Base-by-base conservation (phyloP, 345 rosid species). In the Citrus reticulata region DNA sequence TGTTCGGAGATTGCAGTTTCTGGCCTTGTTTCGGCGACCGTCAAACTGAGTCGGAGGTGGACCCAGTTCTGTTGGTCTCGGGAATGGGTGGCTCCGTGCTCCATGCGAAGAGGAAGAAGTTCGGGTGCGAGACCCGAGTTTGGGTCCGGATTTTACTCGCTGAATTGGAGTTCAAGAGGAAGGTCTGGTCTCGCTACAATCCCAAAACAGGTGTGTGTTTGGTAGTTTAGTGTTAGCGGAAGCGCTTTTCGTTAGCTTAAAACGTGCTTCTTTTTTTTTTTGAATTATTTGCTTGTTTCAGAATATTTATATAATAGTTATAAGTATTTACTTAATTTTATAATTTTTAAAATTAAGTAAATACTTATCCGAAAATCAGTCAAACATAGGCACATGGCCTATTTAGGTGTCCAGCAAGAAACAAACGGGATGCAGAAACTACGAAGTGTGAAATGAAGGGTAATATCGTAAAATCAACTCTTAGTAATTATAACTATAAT, bases 131-230 rank as follows among this genome's bases (percentile, higher is more conserved):
- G 83, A 83, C 86, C 68, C 93, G 95, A 61, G 98, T 90, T 54
- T 94, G 98, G 98, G 97, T 92, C 60, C 92, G 98, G 64, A 85
- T 92, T 29, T 88, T 92, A 30, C 83, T 92, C 4, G 95, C 98
- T 10, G 95, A 91, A 68, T 83, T 91, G 82, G 94, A 91, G 84
- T 94, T 94, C 84, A 90, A 79, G 87, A 92, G 88, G 81, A 89
- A 69, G 75, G 75, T 92, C 9, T 94, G 98, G 98, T 94, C 98
- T 81, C 83, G 86, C 25, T 91, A 91, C 59, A 94, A 94, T 83
- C 95, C 91, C 63, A 68, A 87, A 13, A 89, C 98, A 29, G 98
- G 98, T 94, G 39, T 61, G 39, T 49, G n/a, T 27, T 29, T 32
- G 25, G 20, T 16, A 6, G 69, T 17, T 63, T 5, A 13, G 4